phyloP scores from a whole-genome alignment of 495 filamentous ascomycete species.

The Talaromyces liani region DNA sequence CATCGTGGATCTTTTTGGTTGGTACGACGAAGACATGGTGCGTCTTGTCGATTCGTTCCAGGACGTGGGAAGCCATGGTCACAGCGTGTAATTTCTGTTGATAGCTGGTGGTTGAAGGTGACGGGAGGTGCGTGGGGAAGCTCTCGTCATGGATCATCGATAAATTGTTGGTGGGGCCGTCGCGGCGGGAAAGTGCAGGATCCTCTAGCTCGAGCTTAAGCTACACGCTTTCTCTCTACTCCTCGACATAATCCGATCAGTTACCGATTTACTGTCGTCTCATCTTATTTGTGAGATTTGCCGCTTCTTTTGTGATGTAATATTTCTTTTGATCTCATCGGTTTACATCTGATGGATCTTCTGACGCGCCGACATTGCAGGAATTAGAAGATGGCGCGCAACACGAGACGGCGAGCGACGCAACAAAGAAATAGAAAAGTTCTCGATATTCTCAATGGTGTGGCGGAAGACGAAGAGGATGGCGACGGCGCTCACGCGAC shows the following conservation, averaged over 20 bases:
- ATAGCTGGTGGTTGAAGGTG: no score
- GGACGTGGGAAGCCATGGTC: neutral
- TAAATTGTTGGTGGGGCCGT: neutral
- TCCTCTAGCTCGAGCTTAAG: neutral
- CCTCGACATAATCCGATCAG: neutral
- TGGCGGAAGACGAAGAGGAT: neutral
- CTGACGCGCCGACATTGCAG: neutral
- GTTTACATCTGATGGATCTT: neutral
- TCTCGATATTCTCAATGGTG: neutral
- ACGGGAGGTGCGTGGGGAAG: neutral
- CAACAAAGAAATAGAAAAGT: neutral
- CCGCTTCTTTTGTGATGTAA: neutral
- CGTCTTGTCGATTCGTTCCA: constrained; percentile 1
- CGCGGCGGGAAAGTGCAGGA: neutral
- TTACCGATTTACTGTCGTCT: neutral
- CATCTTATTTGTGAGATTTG: neutral
- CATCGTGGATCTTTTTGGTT: constrained; percentile 72
- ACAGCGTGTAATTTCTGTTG: no score
- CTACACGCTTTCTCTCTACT: neutral
- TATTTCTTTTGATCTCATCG: neutral
- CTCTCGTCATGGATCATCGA: neutral
- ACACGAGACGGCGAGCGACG: neutral
- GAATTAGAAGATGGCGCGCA: constrained; percentile 3
- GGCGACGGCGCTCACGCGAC: neutral
- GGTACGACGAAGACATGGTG: constrained; percentile 23